phyloP scores from a whole-genome alignment of 495 filamentous ascomycete genomes.

The Penicillium paxilli region DNA sequence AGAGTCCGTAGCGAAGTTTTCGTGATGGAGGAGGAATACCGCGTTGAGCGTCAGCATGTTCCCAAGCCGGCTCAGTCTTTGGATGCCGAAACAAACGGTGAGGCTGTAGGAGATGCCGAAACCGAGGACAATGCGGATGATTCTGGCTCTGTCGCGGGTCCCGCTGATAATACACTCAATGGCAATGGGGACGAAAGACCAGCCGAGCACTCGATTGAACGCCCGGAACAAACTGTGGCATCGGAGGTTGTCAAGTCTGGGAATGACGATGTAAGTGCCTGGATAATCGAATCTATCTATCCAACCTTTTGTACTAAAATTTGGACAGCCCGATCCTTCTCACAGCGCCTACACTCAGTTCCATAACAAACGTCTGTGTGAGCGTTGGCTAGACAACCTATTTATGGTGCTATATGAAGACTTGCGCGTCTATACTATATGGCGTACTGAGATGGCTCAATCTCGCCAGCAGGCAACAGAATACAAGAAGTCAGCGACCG shows the following conservation, averaged over 20 bases:
- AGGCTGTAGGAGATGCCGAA: not conserved
- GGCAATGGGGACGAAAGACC: slow-evolving; percentile 39
- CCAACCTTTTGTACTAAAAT: not conserved
- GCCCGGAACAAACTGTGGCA: slow-evolving; percentile 78
- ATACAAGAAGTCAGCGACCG: slow-evolving; percentile 93
- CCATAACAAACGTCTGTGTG: slow-evolving; percentile 94
- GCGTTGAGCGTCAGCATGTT: slow-evolving; percentile 78
- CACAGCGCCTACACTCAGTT: slow-evolving; percentile 64
- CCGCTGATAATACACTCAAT: slow-evolving; percentile 31
- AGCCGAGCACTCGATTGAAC: slow-evolving; percentile 59
- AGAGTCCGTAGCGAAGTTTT: slow-evolving; percentile 94
- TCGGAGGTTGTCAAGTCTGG: slow-evolving; percentile 80
- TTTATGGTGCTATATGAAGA: slow-evolving; percentile 99
- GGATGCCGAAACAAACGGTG: slow-evolving; percentile 45
- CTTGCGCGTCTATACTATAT: slow-evolving; percentile 96
- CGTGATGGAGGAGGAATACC: slow-evolving; percentile 99
- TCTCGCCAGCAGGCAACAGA: slow-evolving; percentile 84
- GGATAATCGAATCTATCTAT: not conserved
- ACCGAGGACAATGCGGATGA: slow-evolving; percentile 35
- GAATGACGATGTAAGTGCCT: slow-evolving; percentile 67
- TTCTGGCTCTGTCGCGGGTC: slow-evolving; percentile 35
- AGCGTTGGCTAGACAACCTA: slow-evolving; percentile 96
- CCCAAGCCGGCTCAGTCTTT: slow-evolving; percentile 52
- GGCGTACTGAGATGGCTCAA: slow-evolving; percentile 95
- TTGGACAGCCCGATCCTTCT: slow-evolving; percentile 43